A percentile compares a stretch with the other conserved stretches of the same genome.
Evolutionary conservation across 495 filamentous ascomycete species (phyloP).

Genomic region (Clohesyomyces aquaticus): DNA sequence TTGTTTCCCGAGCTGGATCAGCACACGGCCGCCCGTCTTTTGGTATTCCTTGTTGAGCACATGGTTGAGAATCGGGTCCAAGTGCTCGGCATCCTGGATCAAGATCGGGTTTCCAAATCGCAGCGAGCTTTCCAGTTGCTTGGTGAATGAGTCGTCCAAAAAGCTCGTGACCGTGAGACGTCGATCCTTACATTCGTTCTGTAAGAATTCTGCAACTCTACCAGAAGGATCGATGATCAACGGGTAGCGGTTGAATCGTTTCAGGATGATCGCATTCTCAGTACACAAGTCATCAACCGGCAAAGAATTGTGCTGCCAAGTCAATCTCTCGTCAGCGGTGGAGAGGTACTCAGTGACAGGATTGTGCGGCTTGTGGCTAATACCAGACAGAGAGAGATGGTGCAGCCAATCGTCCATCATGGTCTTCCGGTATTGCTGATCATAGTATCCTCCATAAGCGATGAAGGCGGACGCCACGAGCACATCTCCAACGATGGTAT

Average conservation of each 20-base stretch:
- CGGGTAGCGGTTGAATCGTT: constrained; percentile 97
- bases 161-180: constrained; percentile 97
- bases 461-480: constrained; percentile 93
- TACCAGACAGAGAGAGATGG: constrained; percentile 85
- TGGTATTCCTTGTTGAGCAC: constrained; percentile 99
- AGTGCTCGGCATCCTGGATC: constrained; percentile 95
- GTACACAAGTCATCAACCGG: constrained; percentile 99
- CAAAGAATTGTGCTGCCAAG: constrained; percentile 92
- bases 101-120: constrained; percentile 98
- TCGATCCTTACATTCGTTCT: constrained; percentile 89
- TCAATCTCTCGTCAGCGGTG: constrained; percentile 89
- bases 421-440: constrained; percentile 94
- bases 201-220: constrained; percentile 89
- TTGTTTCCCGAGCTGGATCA: constrained; percentile 97
- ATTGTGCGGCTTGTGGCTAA: constrained; percentile 90
- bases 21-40: constrained; percentile 96
- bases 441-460: constrained; percentile 96
- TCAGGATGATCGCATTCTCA: constrained; percentile 95
- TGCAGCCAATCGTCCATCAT: constrained; percentile 98
- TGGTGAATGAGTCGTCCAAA: constrained; percentile 95
- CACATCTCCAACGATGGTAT: constrained; percentile 93
- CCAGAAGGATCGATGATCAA: constrained; percentile 98
- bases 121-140: constrained; percentile 93
- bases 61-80: constrained; percentile 97
- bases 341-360: constrained; percentile 96